A percentile compares a stretch with the other conserved stretches of the same genome.
These are phyloP conservation scores for Penicillium sp. DNA, from an alignment of 2,329 filamentous ascomycete genomes.

Conservation along the genomic window DNA sequence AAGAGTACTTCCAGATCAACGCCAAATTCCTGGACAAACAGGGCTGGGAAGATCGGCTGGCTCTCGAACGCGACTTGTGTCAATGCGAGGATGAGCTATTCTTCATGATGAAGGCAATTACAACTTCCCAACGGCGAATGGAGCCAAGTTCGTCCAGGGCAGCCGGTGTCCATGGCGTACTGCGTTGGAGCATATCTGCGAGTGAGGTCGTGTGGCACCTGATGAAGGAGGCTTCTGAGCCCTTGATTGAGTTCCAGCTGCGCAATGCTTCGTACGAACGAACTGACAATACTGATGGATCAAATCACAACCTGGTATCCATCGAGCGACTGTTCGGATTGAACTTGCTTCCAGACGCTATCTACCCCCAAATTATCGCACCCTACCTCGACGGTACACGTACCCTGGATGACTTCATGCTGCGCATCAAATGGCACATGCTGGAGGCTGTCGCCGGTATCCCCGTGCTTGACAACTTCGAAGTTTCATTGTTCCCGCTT, in stretches of 20 bases:
- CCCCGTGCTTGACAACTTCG: conserved; percentile 93
- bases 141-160: conserved; percentile 65
- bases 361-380: conserved; percentile 94
- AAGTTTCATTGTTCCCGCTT: conserved; percentile 88
- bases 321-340: conserved; percentile 84
- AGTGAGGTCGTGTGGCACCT: conserved; percentile 97
- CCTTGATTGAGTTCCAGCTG: conserved; percentile 88
- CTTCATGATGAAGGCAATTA: conserved; percentile 99
- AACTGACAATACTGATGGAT: conserved; percentile 95
- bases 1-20: conserved; percentile 91
- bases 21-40: conserved; percentile 80
- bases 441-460: conserved; percentile 97
- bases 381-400: conserved; percentile 72
- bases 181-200: conserved; percentile 92
- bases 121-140: conserved; percentile 84
- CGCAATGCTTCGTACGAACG: conserved; percentile 89
- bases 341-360: conserved; percentile 83
- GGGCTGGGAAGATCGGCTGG: conserved; percentile 85
- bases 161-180: conserved; percentile 74
- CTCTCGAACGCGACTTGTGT: conserved; percentile 84
- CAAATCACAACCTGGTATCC: conserved; percentile 87
- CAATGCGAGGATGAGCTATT: conserved; percentile 95
- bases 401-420: conserved; percentile 70
- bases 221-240: conserved; percentile 79
- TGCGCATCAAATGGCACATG: conserved; percentile 96